A percentile compares a stretch with the other conserved stretches of the same genome.
These are phyloP conservation scores for Penicillium carneum DNA, from an alignment of 2,329 filamentous ascomycete species.

Conservation along the genomic window DNA sequence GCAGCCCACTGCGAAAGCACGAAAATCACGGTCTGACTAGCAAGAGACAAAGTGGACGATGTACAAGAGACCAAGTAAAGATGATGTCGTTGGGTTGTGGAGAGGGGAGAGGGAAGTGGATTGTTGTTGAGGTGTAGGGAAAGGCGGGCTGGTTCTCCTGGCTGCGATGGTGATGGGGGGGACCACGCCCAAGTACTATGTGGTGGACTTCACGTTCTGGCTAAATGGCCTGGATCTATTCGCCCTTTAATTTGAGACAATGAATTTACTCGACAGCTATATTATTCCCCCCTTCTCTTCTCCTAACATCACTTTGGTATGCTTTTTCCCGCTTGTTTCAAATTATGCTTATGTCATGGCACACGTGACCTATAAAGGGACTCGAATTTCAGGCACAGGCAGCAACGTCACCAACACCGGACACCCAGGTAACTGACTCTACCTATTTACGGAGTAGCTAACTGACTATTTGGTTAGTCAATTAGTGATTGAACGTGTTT, in stretches of 20 bases:
- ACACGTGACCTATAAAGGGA: slow-evolving; percentile 19
- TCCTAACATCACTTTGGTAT: slow-evolving; percentile 19
- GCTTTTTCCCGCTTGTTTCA: slow-evolving; percentile 31
- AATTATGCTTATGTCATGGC: slow-evolving; percentile 29
- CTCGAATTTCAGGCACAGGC: slow-evolving; percentile 12
- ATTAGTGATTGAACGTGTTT: no score
- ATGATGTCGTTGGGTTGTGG: slow-evolving; percentile 20
- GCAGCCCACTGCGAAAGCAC: slow-evolving; percentile 21
- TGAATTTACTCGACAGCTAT: slow-evolving; percentile 8
- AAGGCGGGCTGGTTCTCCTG: slow-evolving; percentile 39
- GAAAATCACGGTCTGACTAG: not conserved
- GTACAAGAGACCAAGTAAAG: slow-evolving; percentile 12
- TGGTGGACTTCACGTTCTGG: not conserved
- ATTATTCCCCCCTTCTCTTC: not conserved
- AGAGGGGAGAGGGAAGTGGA: slow-evolving; percentile 25
- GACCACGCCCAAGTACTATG: slow-evolving; percentile 4
- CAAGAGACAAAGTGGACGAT: not conserved
- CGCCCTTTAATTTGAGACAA: not conserved
- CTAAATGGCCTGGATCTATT: not conserved
- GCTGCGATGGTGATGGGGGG: slow-evolving; percentile 37
- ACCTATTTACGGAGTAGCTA: no score
- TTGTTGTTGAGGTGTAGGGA: slow-evolving; percentile 36
- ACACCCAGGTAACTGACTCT: not conserved
- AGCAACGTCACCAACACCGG: not conserved
- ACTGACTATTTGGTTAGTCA: no score